Evolutionary conservation across 306 rosid species (phyloP).

Genomic region (Neltuma alba): DNA sequence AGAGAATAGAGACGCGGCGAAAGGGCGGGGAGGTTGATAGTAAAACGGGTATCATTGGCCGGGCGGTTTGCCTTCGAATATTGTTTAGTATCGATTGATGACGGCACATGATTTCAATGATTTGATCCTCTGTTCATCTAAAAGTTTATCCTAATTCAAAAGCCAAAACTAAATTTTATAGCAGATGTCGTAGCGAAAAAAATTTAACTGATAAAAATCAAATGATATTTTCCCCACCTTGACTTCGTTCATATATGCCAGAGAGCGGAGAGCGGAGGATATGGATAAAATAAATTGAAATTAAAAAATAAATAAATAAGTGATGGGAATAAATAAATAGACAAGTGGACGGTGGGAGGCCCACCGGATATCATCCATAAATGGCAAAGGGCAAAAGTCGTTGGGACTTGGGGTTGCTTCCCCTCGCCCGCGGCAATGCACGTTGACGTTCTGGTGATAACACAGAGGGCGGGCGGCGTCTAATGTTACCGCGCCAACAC

Average conservation of each 20-base stretch:
- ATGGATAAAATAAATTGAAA: too few species aligned
- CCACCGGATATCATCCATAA: slow-evolving; percentile 43
- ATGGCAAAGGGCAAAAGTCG: slow-evolving; percentile 5
- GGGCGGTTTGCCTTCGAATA: too few species aligned
- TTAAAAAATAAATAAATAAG: too few species aligned
- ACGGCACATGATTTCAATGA: background rate
- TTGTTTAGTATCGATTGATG: too few species aligned
- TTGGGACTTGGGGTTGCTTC: background rate
- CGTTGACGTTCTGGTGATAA: background rate
- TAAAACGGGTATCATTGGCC: background rate
- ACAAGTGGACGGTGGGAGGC: slow-evolving; percentile 20
- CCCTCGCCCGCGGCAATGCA: background rate
- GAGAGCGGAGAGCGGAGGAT: too few species aligned
- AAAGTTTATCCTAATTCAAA: too few species aligned
- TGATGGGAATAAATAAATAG: too few species aligned
- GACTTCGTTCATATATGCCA: too few species aligned
- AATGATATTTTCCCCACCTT: too few species aligned
- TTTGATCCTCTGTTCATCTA: background rate
- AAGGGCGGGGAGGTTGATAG: background rate
- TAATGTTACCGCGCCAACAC: background rate
- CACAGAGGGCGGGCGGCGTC: background rate
- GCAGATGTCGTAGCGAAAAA: too few species aligned
- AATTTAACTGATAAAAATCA: too few species aligned
- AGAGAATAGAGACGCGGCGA: background rate
- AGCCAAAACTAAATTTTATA: too few species aligned